Base-by-base conservation (phyloP, 2,329 filamentous ascomycete genomes). In the Orbilia ellipsospora region DNA sequence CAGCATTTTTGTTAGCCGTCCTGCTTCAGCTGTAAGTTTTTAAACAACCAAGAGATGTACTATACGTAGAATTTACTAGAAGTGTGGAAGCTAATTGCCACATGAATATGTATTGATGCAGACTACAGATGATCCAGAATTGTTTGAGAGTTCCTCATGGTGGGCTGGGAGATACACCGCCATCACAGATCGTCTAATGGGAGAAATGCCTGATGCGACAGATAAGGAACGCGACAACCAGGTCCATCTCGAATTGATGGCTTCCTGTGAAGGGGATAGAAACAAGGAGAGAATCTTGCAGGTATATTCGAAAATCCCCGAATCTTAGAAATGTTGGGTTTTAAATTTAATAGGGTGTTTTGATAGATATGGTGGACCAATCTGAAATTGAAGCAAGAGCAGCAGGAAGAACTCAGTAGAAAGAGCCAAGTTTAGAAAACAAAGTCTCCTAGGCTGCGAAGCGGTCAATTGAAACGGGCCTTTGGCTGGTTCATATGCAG, bases 291-390 rank as follows among this genome's bases (percentile, higher is more conserved):
- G 64, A 31, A 28, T 54, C 13, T 44, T 75, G 26, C 59, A 69
- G 64, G 72, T 75, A 75, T 42, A 13, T n/a, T 28, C 10, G 44
- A 48, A 6, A n/a, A 44, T n/a, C n/a, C 12, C n/a, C 40, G n/a
- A 44, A 44, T 44, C 10, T 4, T 5, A 5, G 6, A 44, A n/a
- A 44, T 44, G 10, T 44, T 44, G 12, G n/a, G 2, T 44, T n/a
- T 48, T 13, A 1, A 18, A 5, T 12, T 13, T 48, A n/a, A n/a
- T 36, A 36, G 5, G 31, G 31, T 48, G 6, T 48, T 48, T n/a
- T 48, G 44, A 4, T 50, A 75, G 72, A 75, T 69, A n/a, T 75
- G 72, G 72, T 75, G 64, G 64, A 56, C 56, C 8, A 64, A 59
- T 50, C 67, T 63, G 8, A 63, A 15, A 50, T 18, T 59, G 44